Conservation (phyloP, 768 basidiomycete genomes). For the Pleurotus citrinopileatus region DNA sequence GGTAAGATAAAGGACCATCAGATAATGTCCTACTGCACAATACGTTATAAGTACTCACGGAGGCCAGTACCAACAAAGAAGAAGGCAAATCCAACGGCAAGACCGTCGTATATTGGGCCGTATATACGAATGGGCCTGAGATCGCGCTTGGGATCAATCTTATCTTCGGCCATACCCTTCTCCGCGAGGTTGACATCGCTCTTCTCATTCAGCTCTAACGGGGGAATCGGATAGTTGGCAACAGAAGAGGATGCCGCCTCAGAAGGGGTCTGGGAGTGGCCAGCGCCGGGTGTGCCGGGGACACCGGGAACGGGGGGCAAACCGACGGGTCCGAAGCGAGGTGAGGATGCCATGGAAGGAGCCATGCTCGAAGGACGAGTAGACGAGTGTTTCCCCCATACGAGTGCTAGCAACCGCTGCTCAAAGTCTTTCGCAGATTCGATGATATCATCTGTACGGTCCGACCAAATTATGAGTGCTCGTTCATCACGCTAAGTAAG, state of each 20-base stretch:
- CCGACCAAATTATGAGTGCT: constrained; percentile 81
- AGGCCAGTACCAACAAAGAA: constrained; percentile 8
- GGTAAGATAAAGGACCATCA: constrained; percentile 50
- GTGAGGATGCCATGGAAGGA: constrained; percentile 30
- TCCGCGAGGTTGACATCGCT: constrained; percentile 9
- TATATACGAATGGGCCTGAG: constrained; percentile 12
- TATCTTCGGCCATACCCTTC: constrained; percentile 19
- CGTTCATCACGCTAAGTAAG: constrained; percentile 69
- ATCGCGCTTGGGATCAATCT: constrained; percentile 17
- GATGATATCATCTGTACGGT: constrained; percentile 66
- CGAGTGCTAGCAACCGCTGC: constrained; percentile 74
- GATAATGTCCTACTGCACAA: neutral
- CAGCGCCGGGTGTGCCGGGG: constrained; percentile 12
- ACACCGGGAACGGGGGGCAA: constrained; percentile 52
- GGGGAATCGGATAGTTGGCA: neutral
- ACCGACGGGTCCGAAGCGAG: constrained; percentile 48
- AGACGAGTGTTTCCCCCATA: constrained; percentile 56
- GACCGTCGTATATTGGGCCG: constrained; percentile 12
- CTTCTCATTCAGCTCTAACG: constrained; percentile 34
- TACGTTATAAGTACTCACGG: constrained; percentile 15
- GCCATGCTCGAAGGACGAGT: constrained; percentile 11
- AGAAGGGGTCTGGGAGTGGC: constrained; percentile 17
- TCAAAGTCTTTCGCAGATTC: constrained; percentile 72
- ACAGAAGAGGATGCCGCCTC: constrained; percentile 13
- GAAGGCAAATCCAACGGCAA: neutral